Conservation (phyloP, 257 asterid species). For the Fraxinus americana region DNA sequence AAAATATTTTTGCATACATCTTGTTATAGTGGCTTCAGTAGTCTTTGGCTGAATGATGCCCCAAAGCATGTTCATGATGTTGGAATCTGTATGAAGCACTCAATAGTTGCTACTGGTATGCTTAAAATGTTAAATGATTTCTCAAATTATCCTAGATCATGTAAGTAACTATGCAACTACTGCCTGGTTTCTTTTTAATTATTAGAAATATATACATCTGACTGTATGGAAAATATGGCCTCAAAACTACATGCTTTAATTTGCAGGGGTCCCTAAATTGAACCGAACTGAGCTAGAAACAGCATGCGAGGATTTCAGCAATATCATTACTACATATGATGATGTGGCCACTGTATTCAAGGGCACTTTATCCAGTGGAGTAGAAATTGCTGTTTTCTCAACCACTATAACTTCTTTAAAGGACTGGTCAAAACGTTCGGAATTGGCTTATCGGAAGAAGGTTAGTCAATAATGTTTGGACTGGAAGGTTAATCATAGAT, state of each 20-base stretch:
- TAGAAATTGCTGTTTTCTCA: constrained; percentile 82
- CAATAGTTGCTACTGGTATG: no score
- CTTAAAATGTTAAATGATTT: no score
- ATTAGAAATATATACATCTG: no score
- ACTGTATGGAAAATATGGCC: no score
- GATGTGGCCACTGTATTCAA: constrained; percentile 67
- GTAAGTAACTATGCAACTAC: no score
- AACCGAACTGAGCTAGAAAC: constrained; percentile 82
- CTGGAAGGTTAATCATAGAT: not conserved
- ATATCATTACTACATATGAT: constrained; percentile 52
- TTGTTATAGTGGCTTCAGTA: not conserved
- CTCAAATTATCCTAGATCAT: no score
- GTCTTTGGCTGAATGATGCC: not conserved
- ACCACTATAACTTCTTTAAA: constrained; percentile 60
- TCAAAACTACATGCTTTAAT: not conserved
- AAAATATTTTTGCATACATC: not conserved
- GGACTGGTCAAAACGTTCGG: constrained; percentile 80
- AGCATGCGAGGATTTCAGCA: constrained; percentile 97
- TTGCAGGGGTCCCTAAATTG: constrained; percentile 85
- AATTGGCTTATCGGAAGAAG: constrained; percentile 70
- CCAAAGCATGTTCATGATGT: not conserved
- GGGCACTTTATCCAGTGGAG: constrained; percentile 94
- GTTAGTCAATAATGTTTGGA: constrained; percentile 30
- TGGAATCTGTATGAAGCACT: not conserved
- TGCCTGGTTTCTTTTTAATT: no score